phyloP scores from a whole-genome alignment of 345 rosid genomes.

The Cardamine chenopodiifolia region DNA sequence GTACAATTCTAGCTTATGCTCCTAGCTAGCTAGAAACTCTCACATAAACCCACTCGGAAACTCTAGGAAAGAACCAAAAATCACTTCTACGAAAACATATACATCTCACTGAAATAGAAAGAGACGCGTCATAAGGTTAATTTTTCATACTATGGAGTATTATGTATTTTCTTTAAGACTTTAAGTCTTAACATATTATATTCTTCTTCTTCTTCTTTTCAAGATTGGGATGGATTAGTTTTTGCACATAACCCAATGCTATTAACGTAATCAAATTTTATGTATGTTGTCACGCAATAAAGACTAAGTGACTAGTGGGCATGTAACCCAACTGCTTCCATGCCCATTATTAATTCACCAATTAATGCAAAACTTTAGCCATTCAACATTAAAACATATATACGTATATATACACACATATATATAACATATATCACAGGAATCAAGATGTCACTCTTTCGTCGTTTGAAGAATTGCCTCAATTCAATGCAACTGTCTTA shows the following conservation, averaged over 20 bases:
- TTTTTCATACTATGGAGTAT: not conserved
- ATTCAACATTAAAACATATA: constrained; percentile 19
- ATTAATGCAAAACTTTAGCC: constrained; percentile 41
- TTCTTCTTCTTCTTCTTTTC: not conserved
- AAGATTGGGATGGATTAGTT: not conserved
- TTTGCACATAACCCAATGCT: constrained; percentile 32
- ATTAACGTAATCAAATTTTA: constrained; percentile 24
- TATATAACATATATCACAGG: constrained; percentile 15
- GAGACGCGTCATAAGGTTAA: not conserved
- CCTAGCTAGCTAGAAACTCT: not conserved
- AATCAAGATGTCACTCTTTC: constrained; percentile 36
- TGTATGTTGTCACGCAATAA: constrained; percentile 34
- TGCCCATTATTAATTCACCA: constrained; percentile 34
- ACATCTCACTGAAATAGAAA: constrained; percentile 5
- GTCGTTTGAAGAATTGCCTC: constrained; percentile 40
- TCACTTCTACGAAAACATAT: constrained; percentile 1
- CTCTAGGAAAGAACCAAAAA: not conserved
- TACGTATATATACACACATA: not conserved
- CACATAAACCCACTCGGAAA: not conserved
- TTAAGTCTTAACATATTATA: not conserved
- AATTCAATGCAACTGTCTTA: constrained; percentile 41
- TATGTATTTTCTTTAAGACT: not conserved
- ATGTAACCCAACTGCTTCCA: constrained; percentile 42
- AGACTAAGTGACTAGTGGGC: constrained; percentile 38
- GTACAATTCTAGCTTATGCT: constrained; percentile 11